Conservation (phyloP, 1,139 yeast species). For the Pichia sp. region DNA sequence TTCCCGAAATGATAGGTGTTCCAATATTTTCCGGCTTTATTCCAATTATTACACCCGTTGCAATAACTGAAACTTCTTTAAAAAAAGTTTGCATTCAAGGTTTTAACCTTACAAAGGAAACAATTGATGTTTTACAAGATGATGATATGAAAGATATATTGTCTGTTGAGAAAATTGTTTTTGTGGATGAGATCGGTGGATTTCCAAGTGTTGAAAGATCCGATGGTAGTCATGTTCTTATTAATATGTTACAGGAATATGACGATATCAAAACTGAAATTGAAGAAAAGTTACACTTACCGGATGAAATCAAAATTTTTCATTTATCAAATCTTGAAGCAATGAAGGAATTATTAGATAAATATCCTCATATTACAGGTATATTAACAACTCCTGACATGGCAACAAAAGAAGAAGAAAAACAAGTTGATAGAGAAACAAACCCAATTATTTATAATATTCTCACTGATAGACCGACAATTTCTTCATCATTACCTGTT, state of each 20-base stretch:
- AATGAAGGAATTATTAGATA: conserved; percentile 43
- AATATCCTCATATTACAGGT: conserved; percentile 43
- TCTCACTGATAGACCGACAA: conserved; percentile 84
- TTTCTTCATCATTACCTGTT: conserved; percentile 86
- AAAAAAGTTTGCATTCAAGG: conserved; percentile 35
- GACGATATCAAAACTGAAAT: conserved; percentile 59
- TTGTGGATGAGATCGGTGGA: conserved; percentile 80
- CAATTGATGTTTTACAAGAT: conserved; percentile 29
- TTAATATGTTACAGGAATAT: conserved; percentile 79
- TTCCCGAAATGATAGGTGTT: conserved; percentile 32
- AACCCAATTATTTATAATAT: conserved; percentile 87
- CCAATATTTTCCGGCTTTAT: conserved; percentile 39
- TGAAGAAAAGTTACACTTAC: conserved; percentile 41
- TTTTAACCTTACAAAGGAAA: conserved; percentile 31
- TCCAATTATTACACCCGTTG: conserved; percentile 59
- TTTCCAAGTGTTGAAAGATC: conserved; percentile 80
- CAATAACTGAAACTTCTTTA: conserved; percentile 37
- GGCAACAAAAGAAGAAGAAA: conserved; percentile 43
- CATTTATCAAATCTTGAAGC: conserved; percentile 51
- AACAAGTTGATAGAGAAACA: conserved; percentile 57
- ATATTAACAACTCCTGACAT: conserved; percentile 44
- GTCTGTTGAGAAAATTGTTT: conserved; percentile 71
- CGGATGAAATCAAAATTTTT: conserved; percentile 38
- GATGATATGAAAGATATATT: conserved; percentile 29
- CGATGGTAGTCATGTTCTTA: conserved; percentile 79